Conservation (phyloP, 306 rosid species). For the Canavalia ensiformis region DNA sequence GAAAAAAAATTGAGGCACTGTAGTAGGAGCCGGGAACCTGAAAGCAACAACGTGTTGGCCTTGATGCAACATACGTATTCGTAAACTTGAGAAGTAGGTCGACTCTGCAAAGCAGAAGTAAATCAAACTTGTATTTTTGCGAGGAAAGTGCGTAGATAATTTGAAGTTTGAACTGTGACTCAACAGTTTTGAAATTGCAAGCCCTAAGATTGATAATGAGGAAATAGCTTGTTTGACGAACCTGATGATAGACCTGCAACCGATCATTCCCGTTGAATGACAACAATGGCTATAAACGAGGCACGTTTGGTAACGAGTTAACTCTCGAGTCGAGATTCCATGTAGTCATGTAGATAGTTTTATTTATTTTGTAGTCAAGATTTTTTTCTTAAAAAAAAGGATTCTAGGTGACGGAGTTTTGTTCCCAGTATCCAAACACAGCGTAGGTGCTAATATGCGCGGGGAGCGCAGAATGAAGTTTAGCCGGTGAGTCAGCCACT, state of each 20-base stretch:
- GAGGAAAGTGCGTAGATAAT: not conserved
- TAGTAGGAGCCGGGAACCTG: slow-evolving; percentile 55
- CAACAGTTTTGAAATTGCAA: not conserved
- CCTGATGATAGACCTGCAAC: slow-evolving; percentile 47
- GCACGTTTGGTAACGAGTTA: not conserved
- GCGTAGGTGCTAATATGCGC: not conserved
- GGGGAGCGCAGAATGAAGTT: not conserved
- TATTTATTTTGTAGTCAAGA: not conserved
- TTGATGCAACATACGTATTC: slow-evolving; percentile 44
- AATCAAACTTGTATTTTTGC: not conserved
- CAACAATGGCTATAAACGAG: not conserved
- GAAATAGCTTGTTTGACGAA: not conserved
- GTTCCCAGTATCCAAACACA: not conserved
- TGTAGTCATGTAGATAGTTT: too few species aligned
- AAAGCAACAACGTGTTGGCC: slow-evolving; percentile 46
- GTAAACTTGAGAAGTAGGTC: slow-evolving; percentile 64
- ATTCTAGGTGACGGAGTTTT: not conserved
- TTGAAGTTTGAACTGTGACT: not conserved
- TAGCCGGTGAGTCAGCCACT: slow-evolving; percentile 7
- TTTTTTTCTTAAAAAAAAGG: too few species aligned
- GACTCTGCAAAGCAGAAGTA: slow-evolving; percentile 55
- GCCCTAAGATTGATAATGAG: not conserved
- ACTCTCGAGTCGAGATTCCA: too few species aligned
- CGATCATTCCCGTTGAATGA: slow-evolving; percentile 39
- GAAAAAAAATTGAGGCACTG: slow-evolving; percentile 12